Evolutionary conservation across 2,329 filamentous ascomycete genomes (phyloP).

Genomic region (Fusarium gaditjirri): DNA sequence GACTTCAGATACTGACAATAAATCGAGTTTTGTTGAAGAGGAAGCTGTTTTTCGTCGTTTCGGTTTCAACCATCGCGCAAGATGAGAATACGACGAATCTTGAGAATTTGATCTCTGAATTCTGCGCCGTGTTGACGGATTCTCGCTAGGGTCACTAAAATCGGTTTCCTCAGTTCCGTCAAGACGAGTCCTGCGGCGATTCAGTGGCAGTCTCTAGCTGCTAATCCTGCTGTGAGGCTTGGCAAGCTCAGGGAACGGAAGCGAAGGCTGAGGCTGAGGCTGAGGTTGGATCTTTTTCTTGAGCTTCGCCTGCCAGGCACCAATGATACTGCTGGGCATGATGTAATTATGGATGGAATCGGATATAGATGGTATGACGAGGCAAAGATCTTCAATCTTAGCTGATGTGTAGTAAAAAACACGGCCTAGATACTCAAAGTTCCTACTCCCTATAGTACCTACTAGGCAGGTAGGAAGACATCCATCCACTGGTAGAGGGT

Average conservation of each 20-base stretch:
- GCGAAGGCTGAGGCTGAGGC: neutral
- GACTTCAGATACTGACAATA: conserved; percentile 1
- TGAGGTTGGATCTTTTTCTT: neutral
- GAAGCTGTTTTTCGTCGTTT: conserved; percentile 26
- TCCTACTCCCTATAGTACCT: neutral
- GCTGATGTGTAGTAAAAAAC: neutral
- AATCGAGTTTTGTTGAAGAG: neutral
- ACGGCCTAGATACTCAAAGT: neutral
- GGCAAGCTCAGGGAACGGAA: neutral
- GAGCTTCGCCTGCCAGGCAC: neutral
- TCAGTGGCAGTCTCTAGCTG: conserved; percentile 28
- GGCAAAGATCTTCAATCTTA: neutral
- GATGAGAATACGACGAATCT: conserved; percentile 12
- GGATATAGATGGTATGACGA: conserved; percentile 13
- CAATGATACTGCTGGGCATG: conserved; percentile 27
- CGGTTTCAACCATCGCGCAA: conserved; percentile 22
- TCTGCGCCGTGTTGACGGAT: neutral
- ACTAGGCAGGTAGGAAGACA: neutral
- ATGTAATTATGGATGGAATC: conserved; percentile 12
- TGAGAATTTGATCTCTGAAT: conserved; percentile 13
- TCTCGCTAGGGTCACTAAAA: neutral
- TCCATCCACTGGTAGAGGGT: neutral
- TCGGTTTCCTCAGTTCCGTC: conserved; percentile 1
- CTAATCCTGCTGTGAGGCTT: neutral
- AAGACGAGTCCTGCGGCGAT: conserved; percentile 16